Conservation (phyloP, 1,284 basidiomycete species). For the Boletus albobrunnescens region DNA sequence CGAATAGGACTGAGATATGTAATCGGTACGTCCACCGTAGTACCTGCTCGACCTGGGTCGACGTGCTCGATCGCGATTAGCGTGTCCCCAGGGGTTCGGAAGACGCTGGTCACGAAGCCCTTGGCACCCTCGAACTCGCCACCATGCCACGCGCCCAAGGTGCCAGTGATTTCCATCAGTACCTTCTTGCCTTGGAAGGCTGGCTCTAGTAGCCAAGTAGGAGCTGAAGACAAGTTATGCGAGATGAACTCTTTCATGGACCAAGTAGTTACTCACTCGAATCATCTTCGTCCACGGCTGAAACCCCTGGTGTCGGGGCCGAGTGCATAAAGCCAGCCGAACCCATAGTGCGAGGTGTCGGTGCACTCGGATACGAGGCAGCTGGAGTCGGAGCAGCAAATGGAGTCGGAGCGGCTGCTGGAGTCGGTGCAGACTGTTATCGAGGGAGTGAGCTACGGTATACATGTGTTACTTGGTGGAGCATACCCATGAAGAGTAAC, state of each 20-base stretch:
- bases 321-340: constrained; percentile 23
- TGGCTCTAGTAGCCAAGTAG: constrained; percentile 26
- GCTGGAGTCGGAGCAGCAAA: constrained; percentile 36
- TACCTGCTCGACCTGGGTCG: constrained; percentile 22
- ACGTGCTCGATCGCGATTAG: constrained; percentile 25
- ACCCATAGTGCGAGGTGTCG: constrained; percentile 36
- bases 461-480: constrained; percentile 3
- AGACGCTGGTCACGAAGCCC: constrained; percentile 41
- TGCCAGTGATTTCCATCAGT: constrained; percentile 49
- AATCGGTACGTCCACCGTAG: constrained; percentile 29
- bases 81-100: constrained; percentile 34
- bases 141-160: constrained; percentile 47
- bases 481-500: constrained; percentile 33
- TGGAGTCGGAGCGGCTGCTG: constrained; percentile 54
- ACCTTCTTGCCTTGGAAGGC: constrained; percentile 40
- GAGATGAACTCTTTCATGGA: background rate
- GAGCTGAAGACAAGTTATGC: constrained; percentile 13
- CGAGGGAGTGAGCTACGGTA: background rate
- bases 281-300: constrained; percentile 27
- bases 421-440: constrained; percentile 50
- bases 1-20: constrained; percentile 25
- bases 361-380: constrained; percentile 31
- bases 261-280: constrained; percentile 15
- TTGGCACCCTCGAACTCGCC: constrained; percentile 52
- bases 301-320: constrained; percentile 36